phyloP scores from a whole-genome alignment of 208 protist genomes.

The Leishmania braziliensis region DNA sequence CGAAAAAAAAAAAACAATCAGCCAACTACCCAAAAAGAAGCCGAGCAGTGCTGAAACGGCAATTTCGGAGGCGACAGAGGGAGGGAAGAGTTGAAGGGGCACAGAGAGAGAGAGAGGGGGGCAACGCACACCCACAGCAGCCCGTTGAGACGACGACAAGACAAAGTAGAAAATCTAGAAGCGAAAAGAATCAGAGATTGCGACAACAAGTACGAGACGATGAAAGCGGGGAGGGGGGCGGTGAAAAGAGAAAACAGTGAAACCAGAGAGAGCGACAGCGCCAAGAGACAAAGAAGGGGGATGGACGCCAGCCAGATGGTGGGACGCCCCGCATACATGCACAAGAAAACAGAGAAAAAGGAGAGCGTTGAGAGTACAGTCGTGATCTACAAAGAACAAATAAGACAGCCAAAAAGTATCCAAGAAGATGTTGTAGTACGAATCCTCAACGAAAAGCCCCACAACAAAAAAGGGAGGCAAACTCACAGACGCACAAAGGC shows the following conservation, averaged over 20 bases:
- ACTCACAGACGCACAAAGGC: neutral
- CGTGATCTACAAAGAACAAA: neutral
- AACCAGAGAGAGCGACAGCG: neutral
- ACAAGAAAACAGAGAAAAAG: neutral
- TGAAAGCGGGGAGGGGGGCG: neutral
- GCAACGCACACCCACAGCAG: neutral
- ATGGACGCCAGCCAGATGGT: neutral
- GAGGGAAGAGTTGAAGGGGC: neutral
- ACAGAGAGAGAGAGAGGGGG: neutral
- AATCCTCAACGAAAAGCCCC: neutral
- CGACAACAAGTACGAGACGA: neutral
- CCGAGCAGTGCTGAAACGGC: neutral
- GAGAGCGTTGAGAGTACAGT: neutral
- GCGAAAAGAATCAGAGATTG: neutral
- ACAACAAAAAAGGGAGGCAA: neutral
- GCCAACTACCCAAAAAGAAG: neutral
- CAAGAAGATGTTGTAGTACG: neutral
- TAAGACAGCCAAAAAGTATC: neutral
- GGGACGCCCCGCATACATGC: neutral
- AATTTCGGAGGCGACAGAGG: neutral
- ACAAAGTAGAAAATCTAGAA: neutral
- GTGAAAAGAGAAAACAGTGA: neutral
- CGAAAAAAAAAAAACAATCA: neutral
- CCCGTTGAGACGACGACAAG: too few relatives aligned
- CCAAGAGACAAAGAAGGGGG: neutral